Evolutionary conservation across 352 stramenopile species (phyloP), one percentile per base, ranked within the genome.

Genomic region (Pythium aphanidermatum): DNA sequence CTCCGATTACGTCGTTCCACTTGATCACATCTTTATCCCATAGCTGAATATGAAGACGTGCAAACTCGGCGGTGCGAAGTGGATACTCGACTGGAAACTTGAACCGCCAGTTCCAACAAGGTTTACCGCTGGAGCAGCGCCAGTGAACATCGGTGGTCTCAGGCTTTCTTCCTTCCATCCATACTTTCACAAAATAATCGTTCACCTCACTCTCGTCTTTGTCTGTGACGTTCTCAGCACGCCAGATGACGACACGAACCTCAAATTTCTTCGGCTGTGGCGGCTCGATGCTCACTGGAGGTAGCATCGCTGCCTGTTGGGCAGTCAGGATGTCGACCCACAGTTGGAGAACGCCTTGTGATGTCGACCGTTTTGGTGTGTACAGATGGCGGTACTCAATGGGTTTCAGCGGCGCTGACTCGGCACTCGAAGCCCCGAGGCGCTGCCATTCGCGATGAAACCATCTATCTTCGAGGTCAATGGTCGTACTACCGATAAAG

Each of bases 1-100:
- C 86, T 2, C 82, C 90, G 19, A 96, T 70, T 17, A 94, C 61
- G 47, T 97, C 88, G 44, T 95, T 95, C 75, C 78, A 96, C 54
- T 97, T 96, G 31, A 96, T 52, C 5, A 97, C 48, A 51, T 97
- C 91, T 46, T 95, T 89, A 50, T 97, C 88, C 91, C 91, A 97
- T 8, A 97, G 60, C 51, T 96, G 87, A 11, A 97, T 56, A 45
- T 95, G 81, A 26, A 97, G 70, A 2, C 92, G 81, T 2, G 73
- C 82, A 39, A 96, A 78, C 45, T 97, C 90, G 0, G 74, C 46
- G 4, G 73, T 72, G 2, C 76, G 71, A 16, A 85, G 50, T 0
- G 86, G 86, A 14, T 92, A 88, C 48, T 95, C 70, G 0, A 95
- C 69, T 8, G 79, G 54, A 21, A 96, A 83, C 40, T 95, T 95